Evolutionary conservation across 441 rosid genomes (phyloP), one percentile per base, ranked within the genome.

Genomic region (Jatropha multifida): DNA sequence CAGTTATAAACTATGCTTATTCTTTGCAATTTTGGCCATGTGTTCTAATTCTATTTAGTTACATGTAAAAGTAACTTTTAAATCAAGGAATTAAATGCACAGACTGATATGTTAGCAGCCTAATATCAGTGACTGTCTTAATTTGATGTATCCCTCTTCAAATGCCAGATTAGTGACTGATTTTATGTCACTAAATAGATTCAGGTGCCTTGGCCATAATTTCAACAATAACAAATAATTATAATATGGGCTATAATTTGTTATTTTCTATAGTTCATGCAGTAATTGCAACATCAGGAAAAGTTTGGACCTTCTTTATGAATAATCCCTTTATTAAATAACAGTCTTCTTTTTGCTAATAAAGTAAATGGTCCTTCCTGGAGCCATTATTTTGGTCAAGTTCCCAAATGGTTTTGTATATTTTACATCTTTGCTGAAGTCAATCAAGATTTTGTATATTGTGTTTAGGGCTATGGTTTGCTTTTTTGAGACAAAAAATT

Each of bases 391-490:
- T 44, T 27, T 70, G 60, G 52, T 41, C 15, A 58, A 54, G 49
- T 40, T 69, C 27, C 2, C 38, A 10, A 26, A 60, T 60, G 64
- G 40, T 60, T 60, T 60, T 12, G 13, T 58, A 20, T 26, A 12
- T 60, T 60, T 60, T 60, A 17, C 64, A 60, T 26, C 40, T 58
- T 58, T 58, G 20, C 60, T n/a, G n/a, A n/a, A 18, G 61, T 32
- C n/a, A 68, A 49, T 68, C 12, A 49, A 68, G 60, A 68, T 56
- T 37, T 69, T 37, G 61, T 7, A 42, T 41, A 15, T 52, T 54
- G 60, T 7, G 38, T 37, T 69, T 52, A 4, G 27, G 7, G 37
- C 13, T 38, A 40, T 17, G 9, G 13, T 52, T 52, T 26, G 46
- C 61, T 52, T 56, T 9, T 68, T 51, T 32, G 13, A 18, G 26